These are phyloP conservation scores for Pyricularia pennisetigena DNA, from an alignment of 2,329 filamentous ascomycete genomes.

Conservation along the genomic window DNA sequence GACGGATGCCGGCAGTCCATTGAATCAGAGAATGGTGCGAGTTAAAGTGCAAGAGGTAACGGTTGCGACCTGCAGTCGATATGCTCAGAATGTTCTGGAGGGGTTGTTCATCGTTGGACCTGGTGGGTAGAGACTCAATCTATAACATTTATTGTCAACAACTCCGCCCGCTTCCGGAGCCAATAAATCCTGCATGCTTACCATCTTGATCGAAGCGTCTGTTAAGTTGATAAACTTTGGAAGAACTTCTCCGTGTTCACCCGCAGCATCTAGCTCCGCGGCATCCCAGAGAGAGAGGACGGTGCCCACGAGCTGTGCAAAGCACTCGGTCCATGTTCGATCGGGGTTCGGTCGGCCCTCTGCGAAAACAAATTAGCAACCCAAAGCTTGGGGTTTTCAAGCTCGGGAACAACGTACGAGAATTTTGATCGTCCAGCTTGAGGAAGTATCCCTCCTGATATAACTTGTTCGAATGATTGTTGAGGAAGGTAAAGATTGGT, in stretches of 20 bases:
- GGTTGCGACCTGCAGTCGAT: constrained; percentile 89
- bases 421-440: constrained; percentile 91
- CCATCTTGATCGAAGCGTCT: constrained; percentile 97
- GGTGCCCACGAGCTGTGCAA: constrained; percentile 91
- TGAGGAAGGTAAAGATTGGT: constrained; percentile 88
- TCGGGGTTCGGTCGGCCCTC: constrained; percentile 81
- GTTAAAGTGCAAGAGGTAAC: constrained; percentile 93
- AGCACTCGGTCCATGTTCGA: constrained; percentile 91
- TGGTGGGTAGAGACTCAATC: constrained; percentile 85
- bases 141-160: constrained; percentile 22
- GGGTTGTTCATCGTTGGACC: constrained; percentile 64
- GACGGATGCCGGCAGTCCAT: constrained; percentile 89
- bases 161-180: not conserved
- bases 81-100: constrained; percentile 93
- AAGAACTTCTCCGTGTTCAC: constrained; percentile 54
- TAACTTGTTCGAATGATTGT: constrained; percentile 90
- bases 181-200: constrained; percentile 28
- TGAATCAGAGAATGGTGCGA: constrained; percentile 86
- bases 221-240: constrained; percentile 82
- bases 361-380: constrained; percentile 26
- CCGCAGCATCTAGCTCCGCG: constrained; percentile 77
- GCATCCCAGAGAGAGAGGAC: constrained; percentile 95
- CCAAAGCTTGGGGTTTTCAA: not conserved
- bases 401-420: constrained; percentile 50
- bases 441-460: constrained; percentile 98